phyloP scores from a whole-genome alignment of 208 protist species.

The Crithidia expoeki region DNA sequence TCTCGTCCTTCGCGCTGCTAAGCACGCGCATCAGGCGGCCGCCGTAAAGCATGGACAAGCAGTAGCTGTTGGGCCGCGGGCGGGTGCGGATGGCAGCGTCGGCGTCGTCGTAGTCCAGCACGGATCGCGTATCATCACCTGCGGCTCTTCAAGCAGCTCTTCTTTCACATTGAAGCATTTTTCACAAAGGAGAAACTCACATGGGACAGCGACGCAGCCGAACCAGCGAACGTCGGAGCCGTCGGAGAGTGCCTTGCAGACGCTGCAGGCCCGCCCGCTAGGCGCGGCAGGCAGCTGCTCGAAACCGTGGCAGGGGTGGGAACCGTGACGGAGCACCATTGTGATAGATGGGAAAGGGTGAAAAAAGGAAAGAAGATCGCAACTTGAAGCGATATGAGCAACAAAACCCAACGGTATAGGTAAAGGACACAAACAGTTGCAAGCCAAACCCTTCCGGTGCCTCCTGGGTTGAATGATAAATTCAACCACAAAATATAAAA shows the following conservation, averaged over 20 bases:
- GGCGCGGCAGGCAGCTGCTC: conserved; percentile 20
- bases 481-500: no score
- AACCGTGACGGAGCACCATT: conserved; percentile 52
- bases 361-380: neutral
- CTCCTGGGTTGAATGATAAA: no score
- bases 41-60: conserved; percentile 68
- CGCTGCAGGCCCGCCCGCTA: conserved; percentile 41
- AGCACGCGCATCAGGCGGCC: conserved; percentile 71
- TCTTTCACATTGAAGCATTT: conserved; percentile 87
- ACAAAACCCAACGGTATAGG: neutral
- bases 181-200: conserved; percentile 61
- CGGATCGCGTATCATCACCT: conserved; percentile 80
- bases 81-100: conserved; percentile 63
- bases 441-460: no score
- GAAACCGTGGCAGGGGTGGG: conserved; percentile 71
- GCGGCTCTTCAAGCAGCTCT: conserved; percentile 48
- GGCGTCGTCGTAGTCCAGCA: conserved; percentile 50
- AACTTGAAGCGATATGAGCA: neutral
- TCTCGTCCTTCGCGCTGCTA: conserved; percentile 51
- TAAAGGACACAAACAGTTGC: neutral
- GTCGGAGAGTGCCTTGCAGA: conserved; percentile 61
- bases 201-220: conserved; percentile 46
- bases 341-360: neutral
- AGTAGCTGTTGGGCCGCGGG: conserved; percentile 54
- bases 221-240: conserved; percentile 63